phyloP scores from a whole-genome alignment of 495 filamentous ascomycete genomes.

The Lentithecium fluviatile region DNA sequence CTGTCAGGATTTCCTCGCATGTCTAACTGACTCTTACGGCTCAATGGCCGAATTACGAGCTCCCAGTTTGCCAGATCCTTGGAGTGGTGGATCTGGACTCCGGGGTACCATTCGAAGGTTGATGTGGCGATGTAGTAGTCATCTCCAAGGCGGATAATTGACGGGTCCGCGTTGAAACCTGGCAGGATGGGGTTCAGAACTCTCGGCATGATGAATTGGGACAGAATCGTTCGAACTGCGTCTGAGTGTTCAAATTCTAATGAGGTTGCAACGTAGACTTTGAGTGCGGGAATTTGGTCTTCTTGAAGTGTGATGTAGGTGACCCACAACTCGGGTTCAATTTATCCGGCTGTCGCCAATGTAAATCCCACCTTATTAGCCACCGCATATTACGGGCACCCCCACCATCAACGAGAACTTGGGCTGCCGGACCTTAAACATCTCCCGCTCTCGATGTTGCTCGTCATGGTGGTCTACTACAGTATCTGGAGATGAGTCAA shows the following conservation, averaged over 20 bases:
- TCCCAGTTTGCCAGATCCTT: constrained; percentile 52
- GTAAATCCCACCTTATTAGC: neutral
- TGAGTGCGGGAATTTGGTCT: no score
- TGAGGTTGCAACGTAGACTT: no score
- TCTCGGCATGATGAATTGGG: constrained; percentile 18
- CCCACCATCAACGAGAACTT: neutral
- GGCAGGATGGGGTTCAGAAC: constrained; percentile 60
- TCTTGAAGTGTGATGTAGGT: neutral
- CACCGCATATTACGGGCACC: neutral
- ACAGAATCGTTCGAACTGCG: no score
- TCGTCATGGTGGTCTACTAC: no score
- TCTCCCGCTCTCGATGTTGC: no score
- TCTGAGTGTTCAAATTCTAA: no score
- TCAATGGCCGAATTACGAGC: constrained; percentile 42
- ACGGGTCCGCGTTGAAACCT: constrained; percentile 64
- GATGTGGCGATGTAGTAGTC: constrained; percentile 65
- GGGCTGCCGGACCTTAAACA: no score
- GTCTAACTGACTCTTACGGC: constrained; percentile 42
- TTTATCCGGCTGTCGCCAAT: neutral
- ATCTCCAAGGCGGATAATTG: constrained; percentile 54
- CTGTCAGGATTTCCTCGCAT: constrained; percentile 47
- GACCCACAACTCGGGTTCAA: neutral
- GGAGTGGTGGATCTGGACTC: constrained; percentile 53
- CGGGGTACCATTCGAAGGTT: constrained; percentile 63
- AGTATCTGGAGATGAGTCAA: no score